phyloP scores from a whole-genome alignment of 345 rosid species.

The Hibiscus tridactylites region DNA sequence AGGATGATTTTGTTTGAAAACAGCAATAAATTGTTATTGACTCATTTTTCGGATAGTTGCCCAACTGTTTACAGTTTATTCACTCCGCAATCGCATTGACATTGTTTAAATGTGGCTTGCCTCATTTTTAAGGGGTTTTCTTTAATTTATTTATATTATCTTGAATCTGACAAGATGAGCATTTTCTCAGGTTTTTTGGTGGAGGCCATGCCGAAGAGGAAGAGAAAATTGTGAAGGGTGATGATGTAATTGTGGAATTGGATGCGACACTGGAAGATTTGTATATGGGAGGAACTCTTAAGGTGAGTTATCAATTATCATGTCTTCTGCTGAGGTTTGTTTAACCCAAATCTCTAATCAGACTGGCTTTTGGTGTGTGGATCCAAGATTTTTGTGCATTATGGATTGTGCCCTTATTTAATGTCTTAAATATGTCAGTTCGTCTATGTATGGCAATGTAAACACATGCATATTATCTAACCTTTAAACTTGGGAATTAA shows the following conservation, averaged over 20 bases:
- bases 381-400: neutral
- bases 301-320: constrained; percentile 36
- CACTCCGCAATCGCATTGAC: neutral
- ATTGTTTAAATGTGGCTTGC: neutral
- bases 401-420: neutral
- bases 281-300: constrained; percentile 93
- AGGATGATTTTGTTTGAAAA: too few species aligned
- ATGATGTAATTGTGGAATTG: constrained; percentile 90
- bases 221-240: constrained; percentile 82
- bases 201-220: constrained; percentile 84
- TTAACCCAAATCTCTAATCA: neutral
- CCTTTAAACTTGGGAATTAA: neutral
- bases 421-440: neutral
- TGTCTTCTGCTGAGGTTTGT: neutral
- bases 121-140: neutral
- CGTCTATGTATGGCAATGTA: neutral
- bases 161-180: neutral
- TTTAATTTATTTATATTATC: neutral
- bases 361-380: neutral
- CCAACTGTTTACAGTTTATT: neutral
- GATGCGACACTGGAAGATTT: constrained; percentile 92
- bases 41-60: neutral
- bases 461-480: neutral
- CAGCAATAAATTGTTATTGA: neutral
- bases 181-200: constrained; percentile 58